phyloP scores from a whole-genome alignment of 352 stramenopile species.

The Globisporangium iwayamae region DNA sequence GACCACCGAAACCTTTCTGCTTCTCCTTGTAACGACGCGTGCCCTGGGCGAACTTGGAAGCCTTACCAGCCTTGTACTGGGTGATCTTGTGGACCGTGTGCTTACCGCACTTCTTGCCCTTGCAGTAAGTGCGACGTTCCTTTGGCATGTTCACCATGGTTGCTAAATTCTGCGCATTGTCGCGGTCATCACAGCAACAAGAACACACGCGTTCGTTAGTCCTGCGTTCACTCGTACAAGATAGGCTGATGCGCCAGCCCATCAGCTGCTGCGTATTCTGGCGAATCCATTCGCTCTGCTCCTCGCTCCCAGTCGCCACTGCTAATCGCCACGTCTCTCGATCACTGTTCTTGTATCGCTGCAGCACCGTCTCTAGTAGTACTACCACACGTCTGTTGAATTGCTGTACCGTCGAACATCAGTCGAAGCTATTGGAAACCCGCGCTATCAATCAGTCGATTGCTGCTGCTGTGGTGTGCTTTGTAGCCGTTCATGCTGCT shows the following conservation, averaged over 20 bases:
- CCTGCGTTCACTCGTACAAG: not conserved
- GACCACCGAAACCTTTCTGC: conserved; percentile 99
- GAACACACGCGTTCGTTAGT: conserved; percentile 9
- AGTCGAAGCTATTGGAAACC: not conserved
- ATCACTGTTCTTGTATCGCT: not conserved
- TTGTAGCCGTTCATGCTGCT: not conserved
- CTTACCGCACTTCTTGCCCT: conserved; percentile 98
- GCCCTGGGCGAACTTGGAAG: conserved; percentile 98
- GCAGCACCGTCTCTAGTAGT: not conserved
- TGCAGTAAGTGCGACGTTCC: conserved; percentile 99
- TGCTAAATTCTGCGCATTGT: conserved; percentile 58
- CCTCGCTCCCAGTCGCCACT: not conserved
- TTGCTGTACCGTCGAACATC: not conserved
- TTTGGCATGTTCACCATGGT: conserved; percentile 99
- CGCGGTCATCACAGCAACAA: conserved; percentile 1
- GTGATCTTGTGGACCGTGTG: conserved; percentile 99
- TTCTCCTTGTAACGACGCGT: conserved; percentile 98
- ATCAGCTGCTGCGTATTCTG: not conserved
- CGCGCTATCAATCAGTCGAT: not conserved
- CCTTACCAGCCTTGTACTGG: conserved; percentile 99
- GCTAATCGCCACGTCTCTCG: not conserved
- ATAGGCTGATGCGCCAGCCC: not conserved
- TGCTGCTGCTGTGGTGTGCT: not conserved
- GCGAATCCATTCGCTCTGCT: conserved; percentile 1
- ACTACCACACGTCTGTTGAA: not conserved